Base-by-base conservation (phyloP, 2,329 filamentous ascomycete genomes). In the Aaosphaeria pasadenensis region DNA sequence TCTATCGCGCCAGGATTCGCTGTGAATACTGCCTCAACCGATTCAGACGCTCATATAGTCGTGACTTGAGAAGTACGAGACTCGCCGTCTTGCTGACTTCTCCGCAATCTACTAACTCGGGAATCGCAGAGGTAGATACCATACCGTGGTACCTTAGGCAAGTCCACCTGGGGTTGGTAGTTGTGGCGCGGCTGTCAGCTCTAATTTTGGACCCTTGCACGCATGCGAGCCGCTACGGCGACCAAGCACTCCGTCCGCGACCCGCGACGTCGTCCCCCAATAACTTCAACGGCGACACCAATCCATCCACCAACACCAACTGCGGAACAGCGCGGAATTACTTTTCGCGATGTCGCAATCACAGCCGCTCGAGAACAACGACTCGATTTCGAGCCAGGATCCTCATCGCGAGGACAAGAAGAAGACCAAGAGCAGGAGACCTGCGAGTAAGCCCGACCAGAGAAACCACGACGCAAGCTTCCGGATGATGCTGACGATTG, bases 371-470 rank as follows among this genome's bases (percentile, higher is more conserved):
- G 71, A 74, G 52, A 66, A 69, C 30, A 66, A 63, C 50, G 73
- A 76, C 53, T 72, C 70, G 41, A 72, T 71, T 51, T 69, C 69
- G 44, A 67, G 66, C 59, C 68, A 75, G 57, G 73, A 74, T 47
- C 67, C 67, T n/a, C 63, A 65, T 46, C 58, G 63, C 17, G 63
- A 71, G 39, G 58, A 69, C 48, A 39, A 41, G 36, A 74, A 80
- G 77, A 94, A 85, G 75, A 94, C 63, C 46, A 96, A 96, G 84
- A 95, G 84, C 80, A 86, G 88, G 73, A 86, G 90, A 74, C 92
- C 92, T 60, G 89, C 91, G 60, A 96, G 91, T 95, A 72, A 71
- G 81, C 67, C 40, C 47, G 50, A 39, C 24, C 11, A 30, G 29
- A 17, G 9, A 11, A 7, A 29, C 42, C 17, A 39, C 36, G 33